Percentiles rank a stretch among this genome's conserved stretches.
phyloP scores from a whole-genome alignment of 1,139 yeast species.

The Pichia terricola region DNA sequence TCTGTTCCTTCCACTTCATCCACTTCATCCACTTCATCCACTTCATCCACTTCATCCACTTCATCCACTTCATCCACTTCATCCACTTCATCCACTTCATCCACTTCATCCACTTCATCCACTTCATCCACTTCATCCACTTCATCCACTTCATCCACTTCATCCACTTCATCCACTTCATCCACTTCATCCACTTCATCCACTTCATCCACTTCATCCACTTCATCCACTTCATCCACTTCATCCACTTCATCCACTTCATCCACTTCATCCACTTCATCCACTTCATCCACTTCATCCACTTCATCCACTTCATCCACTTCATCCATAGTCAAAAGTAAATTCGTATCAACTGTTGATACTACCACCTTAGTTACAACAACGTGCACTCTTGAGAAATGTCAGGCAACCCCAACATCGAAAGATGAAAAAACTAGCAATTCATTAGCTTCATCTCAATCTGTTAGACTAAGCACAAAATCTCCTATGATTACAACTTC shows the following conservation, averaged over 20 bases:
- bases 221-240: background rate
- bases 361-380: background rate
- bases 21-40: too few relatives aligned
- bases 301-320: background rate
- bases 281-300: background rate
- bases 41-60: background rate
- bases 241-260: background rate
- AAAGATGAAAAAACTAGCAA: too few relatives aligned
- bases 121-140: background rate
- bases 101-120: background rate
- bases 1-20: background rate
- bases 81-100: background rate
- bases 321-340: background rate
- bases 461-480: background rate
- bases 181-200: too few relatives aligned
- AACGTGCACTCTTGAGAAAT: too few relatives aligned
- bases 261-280: background rate
- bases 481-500: background rate
- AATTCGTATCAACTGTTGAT: background rate
- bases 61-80: background rate
- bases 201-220: background rate
- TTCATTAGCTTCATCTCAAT: background rate
- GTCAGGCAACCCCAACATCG: too few relatives aligned
- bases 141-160: background rate
- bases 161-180: background rate